Base-by-base conservation (phyloP, 495 filamentous ascomycete genomes). In the Mycothermus thermophilus region DNA sequence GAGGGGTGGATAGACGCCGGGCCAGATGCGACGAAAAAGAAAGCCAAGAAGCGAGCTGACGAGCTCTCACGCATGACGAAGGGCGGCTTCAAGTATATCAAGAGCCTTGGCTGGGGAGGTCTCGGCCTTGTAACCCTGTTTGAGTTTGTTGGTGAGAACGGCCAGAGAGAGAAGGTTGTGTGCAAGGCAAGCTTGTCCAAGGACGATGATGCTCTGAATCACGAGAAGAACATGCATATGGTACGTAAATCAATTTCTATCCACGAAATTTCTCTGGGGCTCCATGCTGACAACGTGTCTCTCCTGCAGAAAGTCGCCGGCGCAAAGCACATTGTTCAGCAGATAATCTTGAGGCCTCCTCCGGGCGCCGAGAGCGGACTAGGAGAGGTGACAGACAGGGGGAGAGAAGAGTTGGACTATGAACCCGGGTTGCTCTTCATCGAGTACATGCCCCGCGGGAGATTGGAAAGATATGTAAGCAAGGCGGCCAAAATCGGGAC, bases 371-470 rank as follows among this genome's bases (percentile, higher is more conserved):
- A 12, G 24, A 12, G 24, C 10, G 10, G 4, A 11, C 25, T 3
- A 27, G 11, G 10, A 27, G 11, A 11, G 4, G 25, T 26, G 12
- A 28, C 11, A 29, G 8, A 12, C 8, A 17, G 18, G 8, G 16
- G 17, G 11, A 37, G 25, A 16, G 11, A 30, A 12, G 18, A 5
- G 6, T 4, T 38, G 28, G 25, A 38, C 7, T 12, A 11, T 4
- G 24, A 34, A 3, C 15, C 34, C 3, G 23, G 27, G 10, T 30
- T 43, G 5, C 30, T 43, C 11, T 43, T 43, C 12, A 27, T 43
- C 31, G 30, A 43, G 35, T 43, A 29, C 15, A 43, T 43, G 40
- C 5, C 7, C 4, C 28, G 40, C 8, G 40, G 40, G 7, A 19
- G 37, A 18, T 25, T 34, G 3, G 30, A 34, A 13, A 25, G 29